A percentile compares a stretch with the other conserved stretches of the same genome.
phyloP scores from a whole-genome alignment of 352 stramenopile species.

The Phytophthora syringae region DNA sequence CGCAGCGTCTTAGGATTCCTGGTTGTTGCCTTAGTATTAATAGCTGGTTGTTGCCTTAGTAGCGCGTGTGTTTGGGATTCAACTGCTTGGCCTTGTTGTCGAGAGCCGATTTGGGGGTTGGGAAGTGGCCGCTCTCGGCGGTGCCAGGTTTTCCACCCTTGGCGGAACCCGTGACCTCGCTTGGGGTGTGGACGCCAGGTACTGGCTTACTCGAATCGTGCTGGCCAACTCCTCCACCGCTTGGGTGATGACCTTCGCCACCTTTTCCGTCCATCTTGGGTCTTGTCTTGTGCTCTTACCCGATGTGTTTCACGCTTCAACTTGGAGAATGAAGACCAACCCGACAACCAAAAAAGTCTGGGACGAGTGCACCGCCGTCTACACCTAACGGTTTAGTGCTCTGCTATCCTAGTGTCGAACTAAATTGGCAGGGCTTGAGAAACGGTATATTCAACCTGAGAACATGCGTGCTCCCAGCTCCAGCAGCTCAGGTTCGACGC shows the following conservation, averaged over 20 bases:
- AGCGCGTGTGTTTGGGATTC: slow-evolving; percentile 34
- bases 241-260: neutral
- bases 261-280: slow-evolving; percentile 6
- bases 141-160: neutral
- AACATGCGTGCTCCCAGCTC: neutral
- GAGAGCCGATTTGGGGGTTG: slow-evolving; percentile 20
- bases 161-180: neutral
- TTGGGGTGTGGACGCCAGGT: neutral
- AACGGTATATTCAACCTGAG: slow-evolving; percentile 20
- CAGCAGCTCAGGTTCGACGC: neutral
- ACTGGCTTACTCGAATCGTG: neutral
- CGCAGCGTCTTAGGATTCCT: too few species aligned
- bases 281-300: too few species aligned
- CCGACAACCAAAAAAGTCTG: too few species aligned
- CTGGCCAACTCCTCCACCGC: neutral
- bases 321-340: neutral
- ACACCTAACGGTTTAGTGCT: too few species aligned
- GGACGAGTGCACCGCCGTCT: too few species aligned
- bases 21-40: slow-evolving; percentile 2
- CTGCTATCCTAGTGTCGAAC: too few species aligned
- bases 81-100: slow-evolving; percentile 38
- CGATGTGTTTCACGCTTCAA: neutral
- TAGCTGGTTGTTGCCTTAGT: too few species aligned
- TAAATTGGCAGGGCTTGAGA: too few species aligned
- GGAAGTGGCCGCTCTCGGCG: neutral